phyloP scores from a whole-genome alignment of 495 filamentous ascomycete species.

The Bacidia rubella region DNA sequence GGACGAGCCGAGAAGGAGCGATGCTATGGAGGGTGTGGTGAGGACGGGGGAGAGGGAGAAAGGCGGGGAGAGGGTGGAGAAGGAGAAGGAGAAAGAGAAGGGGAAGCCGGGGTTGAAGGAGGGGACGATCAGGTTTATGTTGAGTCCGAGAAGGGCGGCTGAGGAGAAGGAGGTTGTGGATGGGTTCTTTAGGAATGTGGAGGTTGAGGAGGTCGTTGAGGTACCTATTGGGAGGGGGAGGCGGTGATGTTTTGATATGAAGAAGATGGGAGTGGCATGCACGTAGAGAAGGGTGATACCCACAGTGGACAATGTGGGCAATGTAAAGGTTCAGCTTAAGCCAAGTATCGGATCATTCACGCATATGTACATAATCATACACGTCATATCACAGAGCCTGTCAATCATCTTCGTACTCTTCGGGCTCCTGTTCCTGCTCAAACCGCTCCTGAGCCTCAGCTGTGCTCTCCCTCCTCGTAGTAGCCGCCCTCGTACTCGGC shows the following conservation, averaged over 20 bases:
- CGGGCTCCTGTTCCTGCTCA: not conserved
- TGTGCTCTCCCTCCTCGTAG: not conserved
- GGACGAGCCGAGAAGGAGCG: conserved; percentile 19
- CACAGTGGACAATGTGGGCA: not conserved
- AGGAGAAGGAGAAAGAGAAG: conserved; percentile 6
- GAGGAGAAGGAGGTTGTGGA: conserved; percentile 54
- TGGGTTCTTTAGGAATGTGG: conserved; percentile 58
- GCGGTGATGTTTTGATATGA: not conserved
- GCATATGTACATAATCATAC: not conserved
- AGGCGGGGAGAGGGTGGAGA: not conserved
- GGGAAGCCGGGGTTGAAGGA: conserved; percentile 45
- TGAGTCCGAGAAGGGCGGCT: conserved; percentile 63
- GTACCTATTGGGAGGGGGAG: conserved; percentile 28
- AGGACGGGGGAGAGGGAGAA: not conserved
- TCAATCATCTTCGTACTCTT: not conserved
- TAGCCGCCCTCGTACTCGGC: conserved; percentile 3
- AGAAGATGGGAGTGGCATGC: not conserved
- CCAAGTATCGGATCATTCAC: not conserved
- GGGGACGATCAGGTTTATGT: conserved; percentile 79
- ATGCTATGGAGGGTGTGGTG: conserved; percentile 20
- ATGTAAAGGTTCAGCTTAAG: not conserved
- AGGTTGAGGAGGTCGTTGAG: conserved; percentile 63
- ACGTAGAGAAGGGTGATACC: not conserved
- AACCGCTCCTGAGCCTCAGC: not conserved
- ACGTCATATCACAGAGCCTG: not conserved